Conservation (phyloP, 2,329 filamentous ascomycete genomes). For the Fusarium armeniacum region DNA sequence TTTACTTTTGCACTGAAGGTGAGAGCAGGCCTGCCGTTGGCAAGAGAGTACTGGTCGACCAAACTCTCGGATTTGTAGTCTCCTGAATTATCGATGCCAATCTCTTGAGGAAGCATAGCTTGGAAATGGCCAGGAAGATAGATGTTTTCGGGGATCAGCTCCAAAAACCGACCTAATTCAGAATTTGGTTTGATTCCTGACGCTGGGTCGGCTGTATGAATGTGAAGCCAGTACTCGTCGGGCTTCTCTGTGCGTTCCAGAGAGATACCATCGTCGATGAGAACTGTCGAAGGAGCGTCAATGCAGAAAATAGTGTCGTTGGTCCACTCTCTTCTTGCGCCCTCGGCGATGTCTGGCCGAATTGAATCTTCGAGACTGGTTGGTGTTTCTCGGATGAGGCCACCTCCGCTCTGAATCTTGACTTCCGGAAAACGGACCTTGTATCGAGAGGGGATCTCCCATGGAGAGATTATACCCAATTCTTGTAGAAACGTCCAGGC, state of each 20-base stretch:
- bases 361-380: constrained; percentile 53
- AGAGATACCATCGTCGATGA: constrained; percentile 86
- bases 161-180: constrained; percentile 71
- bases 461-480: constrained; percentile 77
- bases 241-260: constrained; percentile 69
- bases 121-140: constrained; percentile 71
- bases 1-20: constrained; percentile 74
- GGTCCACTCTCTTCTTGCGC: constrained; percentile 70
- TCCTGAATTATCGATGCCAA: constrained; percentile 50
- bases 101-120: constrained; percentile 67
- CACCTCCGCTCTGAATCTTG: constrained; percentile 59
- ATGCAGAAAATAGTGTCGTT: constrained; percentile 78
- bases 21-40: constrained; percentile 64
- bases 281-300: constrained; percentile 73
- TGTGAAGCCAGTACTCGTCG: constrained; percentile 78
- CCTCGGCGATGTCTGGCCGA: constrained; percentile 61
- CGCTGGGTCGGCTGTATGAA: constrained; percentile 84
- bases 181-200: constrained; percentile 74
- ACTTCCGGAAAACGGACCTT: constrained; percentile 67
- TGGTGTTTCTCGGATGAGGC: constrained; percentile 57
- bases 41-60: constrained; percentile 69
- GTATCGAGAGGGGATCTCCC: constrained; percentile 77
- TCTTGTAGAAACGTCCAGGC: constrained; percentile 80
- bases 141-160: constrained; percentile 70
- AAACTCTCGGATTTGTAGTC: constrained; percentile 56